These are phyloP conservation scores for Litsea cubeba DNA, from an alignment of 164 flowering plant species.

Conservation along the genomic window DNA sequence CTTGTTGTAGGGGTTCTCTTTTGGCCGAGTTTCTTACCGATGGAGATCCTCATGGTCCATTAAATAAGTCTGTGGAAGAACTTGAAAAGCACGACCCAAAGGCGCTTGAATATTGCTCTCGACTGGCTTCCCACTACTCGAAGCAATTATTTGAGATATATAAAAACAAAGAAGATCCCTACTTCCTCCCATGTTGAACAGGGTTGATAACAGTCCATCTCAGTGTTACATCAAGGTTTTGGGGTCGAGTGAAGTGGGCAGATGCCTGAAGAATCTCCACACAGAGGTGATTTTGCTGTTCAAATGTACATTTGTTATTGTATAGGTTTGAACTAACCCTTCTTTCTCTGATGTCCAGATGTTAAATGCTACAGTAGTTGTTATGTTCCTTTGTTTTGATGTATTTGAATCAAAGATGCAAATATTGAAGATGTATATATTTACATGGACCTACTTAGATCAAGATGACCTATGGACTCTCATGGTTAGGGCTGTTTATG, in stretches of 20 bases:
- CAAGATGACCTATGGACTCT: too few relatives aligned
- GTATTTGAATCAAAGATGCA: too few relatives aligned
- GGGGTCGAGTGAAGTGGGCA: not conserved
- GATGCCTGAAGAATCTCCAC: not conserved
- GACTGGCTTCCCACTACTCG: conserved; percentile 9
- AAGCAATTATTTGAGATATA: conserved; percentile 12
- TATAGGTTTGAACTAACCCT: not conserved
- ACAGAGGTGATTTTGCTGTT: not conserved
- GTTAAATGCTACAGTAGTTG: not conserved
- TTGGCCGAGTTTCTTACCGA: conserved; percentile 9
- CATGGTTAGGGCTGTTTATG: too few relatives aligned
- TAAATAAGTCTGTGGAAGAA: conserved; percentile 12
- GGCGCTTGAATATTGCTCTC: conserved; percentile 5
- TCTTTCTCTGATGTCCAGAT: not conserved
- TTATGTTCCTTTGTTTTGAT: too few relatives aligned
- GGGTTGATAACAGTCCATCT: not conserved
- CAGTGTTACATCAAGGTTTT: too few relatives aligned
- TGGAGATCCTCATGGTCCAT: conserved; percentile 8
- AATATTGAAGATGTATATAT: too few relatives aligned
- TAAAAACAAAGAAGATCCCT: conserved; percentile 5
- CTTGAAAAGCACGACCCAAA: conserved; percentile 3
- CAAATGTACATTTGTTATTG: not conserved
- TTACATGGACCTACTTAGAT: too few relatives aligned
- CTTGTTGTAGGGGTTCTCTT: conserved; percentile 6
- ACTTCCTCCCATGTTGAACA: not conserved